Conservation (phyloP, 2,329 filamentous ascomycete genomes). For the Tricladium varicosporioides region DNA sequence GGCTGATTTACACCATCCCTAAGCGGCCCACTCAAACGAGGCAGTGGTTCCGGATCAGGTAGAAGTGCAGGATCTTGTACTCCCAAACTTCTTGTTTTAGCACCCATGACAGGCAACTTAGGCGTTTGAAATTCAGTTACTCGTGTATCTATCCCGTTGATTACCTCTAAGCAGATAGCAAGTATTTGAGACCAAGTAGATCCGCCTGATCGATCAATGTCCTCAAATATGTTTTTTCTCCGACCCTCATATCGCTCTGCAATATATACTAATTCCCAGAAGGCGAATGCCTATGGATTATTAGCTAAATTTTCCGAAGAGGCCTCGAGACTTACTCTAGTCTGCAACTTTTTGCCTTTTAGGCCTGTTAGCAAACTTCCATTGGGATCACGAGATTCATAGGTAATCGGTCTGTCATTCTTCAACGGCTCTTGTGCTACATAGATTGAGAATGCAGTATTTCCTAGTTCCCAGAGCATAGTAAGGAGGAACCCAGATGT, state of each 20-base stretch:
- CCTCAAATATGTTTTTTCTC: constrained; percentile 78
- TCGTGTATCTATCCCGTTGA: constrained; percentile 65
- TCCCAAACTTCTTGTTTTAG: constrained; percentile 23
- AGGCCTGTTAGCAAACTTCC: constrained; percentile 83
- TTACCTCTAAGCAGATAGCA: constrained; percentile 63
- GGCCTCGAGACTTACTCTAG: constrained; percentile 52
- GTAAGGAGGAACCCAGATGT: constrained; percentile 65
- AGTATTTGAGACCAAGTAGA: constrained; percentile 81
- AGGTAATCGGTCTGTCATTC: constrained; percentile 78
- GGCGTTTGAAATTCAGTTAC: constrained; percentile 58
- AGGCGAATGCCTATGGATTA: constrained; percentile 67
- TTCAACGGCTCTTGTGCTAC: constrained; percentile 80
- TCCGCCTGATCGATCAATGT: constrained; percentile 79
- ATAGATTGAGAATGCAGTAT: constrained; percentile 76
- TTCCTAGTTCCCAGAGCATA: constrained; percentile 74
- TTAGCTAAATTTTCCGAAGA: constrained; percentile 16
- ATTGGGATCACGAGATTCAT: constrained; percentile 86
- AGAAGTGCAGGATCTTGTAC: constrained; percentile 19
- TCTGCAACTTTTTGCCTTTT: constrained; percentile 76
- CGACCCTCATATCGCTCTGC: constrained; percentile 68
- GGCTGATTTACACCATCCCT: constrained; percentile 24
- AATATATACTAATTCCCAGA: constrained; percentile 87
- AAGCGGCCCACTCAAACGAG: constrained; percentile 25
- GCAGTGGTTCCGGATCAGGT: constrained; percentile 29
- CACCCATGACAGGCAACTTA: constrained; percentile 4